Conservation (phyloP, 805 yeast species). For the Metschnikowia koreensis region DNA sequence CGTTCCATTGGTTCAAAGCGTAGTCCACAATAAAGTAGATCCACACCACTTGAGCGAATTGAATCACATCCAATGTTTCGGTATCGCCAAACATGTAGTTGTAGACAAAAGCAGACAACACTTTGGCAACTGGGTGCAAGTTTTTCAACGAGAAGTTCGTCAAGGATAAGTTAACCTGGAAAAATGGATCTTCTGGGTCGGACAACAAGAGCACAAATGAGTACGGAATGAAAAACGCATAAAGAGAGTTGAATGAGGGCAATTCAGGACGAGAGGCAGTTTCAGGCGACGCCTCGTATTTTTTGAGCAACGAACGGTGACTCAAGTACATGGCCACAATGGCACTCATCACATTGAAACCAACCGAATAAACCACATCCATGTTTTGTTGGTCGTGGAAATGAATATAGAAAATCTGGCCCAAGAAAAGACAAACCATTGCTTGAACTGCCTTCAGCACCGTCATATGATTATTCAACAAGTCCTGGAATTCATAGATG, state of each 20-base stretch:
- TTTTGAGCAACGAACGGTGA: conserved; percentile 21
- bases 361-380: conserved; percentile 21
- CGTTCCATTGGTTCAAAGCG: conserved; percentile 29
- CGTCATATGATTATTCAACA: conserved; percentile 33
- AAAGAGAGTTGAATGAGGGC: conserved; percentile 40
- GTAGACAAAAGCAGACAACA: conserved; percentile 30
- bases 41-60: conserved; percentile 25
- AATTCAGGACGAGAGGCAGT: conserved; percentile 19
- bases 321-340: conserved; percentile 28
- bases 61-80: conserved; percentile 16
- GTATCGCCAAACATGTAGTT: conserved; percentile 32
- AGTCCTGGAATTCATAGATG: conserved; percentile 37
- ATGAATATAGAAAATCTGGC: conserved; percentile 31
- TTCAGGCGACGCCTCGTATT: conserved; percentile 15
- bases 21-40: conserved; percentile 24
- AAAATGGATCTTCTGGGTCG: conserved; percentile 20
- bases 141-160: conserved; percentile 34
- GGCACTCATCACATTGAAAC: conserved; percentile 36
- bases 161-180: conserved; percentile 33
- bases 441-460: conserved; percentile 33
- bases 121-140: conserved; percentile 29
- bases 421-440: conserved; percentile 27
- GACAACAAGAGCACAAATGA: conserved; percentile 23
- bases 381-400: conserved; percentile 18
- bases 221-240: conserved; percentile 34